Conservation (phyloP, 441 rosid species). For the Gossypium davidsonii region DNA sequence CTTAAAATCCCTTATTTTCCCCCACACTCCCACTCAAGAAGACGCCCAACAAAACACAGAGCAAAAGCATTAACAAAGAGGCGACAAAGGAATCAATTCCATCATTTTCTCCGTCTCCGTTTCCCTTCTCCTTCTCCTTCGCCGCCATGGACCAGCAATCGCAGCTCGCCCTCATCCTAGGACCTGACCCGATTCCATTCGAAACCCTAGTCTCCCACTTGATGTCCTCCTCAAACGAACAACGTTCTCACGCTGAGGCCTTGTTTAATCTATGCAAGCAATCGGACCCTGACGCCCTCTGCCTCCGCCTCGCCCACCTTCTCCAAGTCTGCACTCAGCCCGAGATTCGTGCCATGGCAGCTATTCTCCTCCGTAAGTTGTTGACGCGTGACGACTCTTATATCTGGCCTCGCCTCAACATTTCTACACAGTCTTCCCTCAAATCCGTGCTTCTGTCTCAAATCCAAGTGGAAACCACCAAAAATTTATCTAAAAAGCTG, state of each 20-base stretch:
- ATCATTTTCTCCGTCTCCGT: conserved; percentile 1
- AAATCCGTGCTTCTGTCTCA: conserved; percentile 65
- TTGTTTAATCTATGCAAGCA: conserved; percentile 88
- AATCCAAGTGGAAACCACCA: conserved; percentile 66
- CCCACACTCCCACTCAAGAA: background rate
- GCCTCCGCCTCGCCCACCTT: conserved; percentile 76
- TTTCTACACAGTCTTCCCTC: conserved; percentile 62
- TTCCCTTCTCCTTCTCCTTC: conserved; percentile 2
- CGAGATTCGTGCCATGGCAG: conserved; percentile 89
- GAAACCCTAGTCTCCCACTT: conserved; percentile 80
- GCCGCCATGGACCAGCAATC: conserved; percentile 76
- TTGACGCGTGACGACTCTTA: conserved; percentile 84
- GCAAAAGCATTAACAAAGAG: background rate
- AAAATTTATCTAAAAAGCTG: conserved; percentile 74
- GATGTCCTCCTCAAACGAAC: conserved; percentile 92
- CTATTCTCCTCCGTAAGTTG: conserved; percentile 88
- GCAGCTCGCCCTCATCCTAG: conserved; percentile 74
- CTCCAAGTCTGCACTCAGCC: conserved; percentile 65
- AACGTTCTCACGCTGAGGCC: conserved; percentile 83
- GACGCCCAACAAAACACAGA: background rate
- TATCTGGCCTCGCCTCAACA: conserved; percentile 77
- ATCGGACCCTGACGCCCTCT: conserved; percentile 73
- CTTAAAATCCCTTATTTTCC: conserved; percentile 7
- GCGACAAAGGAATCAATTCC: background rate
- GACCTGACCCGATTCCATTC: conserved; percentile 74